A percentile compares a stretch with the other conserved stretches of the same genome.
These are phyloP conservation scores for Grosmannia clavigera DNA, from an alignment of 2,329 filamentous ascomycete species.

Conservation along the genomic window DNA sequence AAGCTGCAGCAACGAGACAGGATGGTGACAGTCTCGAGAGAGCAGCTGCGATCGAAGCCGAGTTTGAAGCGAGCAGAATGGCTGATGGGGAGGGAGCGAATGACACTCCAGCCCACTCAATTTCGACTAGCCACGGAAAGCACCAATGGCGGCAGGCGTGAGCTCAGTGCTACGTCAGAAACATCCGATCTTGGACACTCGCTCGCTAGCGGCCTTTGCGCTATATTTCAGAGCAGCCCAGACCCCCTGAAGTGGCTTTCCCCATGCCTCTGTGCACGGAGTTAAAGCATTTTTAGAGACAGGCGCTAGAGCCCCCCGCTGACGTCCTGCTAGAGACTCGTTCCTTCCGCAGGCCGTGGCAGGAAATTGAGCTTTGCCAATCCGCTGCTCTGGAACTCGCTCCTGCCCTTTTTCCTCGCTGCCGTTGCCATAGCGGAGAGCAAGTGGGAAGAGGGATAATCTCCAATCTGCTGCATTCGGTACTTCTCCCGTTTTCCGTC, in stretches of 20 bases:
- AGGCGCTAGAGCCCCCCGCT: background rate
- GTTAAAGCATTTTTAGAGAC: background rate
- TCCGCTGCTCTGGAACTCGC: constrained; percentile 1
- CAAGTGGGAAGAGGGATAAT: background rate
- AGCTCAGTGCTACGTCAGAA: constrained; percentile 4
- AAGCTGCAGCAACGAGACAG: no score
- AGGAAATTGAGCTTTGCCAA: background rate
- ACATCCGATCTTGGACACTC: constrained; percentile 4
- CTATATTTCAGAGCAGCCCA: constrained; percentile 1
- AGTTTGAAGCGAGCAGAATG: background rate
- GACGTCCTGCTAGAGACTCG: background rate
- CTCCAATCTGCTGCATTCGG: background rate
- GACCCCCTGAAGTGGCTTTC: background rate
- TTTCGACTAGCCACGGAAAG: background rate
- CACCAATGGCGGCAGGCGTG: background rate
- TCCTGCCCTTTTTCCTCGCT: background rate
- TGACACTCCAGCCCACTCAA: background rate
- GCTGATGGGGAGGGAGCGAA: background rate
- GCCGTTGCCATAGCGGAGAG: background rate
- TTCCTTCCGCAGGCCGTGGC: background rate
- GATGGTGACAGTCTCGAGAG: no score
- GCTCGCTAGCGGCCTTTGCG: constrained; percentile 1
- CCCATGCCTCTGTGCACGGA: background rate
- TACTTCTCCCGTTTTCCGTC: no score
- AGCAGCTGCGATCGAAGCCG: background rate